Evolutionary conservation across 805 yeast genomes (phyloP).

Genomic region (Ogataea sp.): DNA sequence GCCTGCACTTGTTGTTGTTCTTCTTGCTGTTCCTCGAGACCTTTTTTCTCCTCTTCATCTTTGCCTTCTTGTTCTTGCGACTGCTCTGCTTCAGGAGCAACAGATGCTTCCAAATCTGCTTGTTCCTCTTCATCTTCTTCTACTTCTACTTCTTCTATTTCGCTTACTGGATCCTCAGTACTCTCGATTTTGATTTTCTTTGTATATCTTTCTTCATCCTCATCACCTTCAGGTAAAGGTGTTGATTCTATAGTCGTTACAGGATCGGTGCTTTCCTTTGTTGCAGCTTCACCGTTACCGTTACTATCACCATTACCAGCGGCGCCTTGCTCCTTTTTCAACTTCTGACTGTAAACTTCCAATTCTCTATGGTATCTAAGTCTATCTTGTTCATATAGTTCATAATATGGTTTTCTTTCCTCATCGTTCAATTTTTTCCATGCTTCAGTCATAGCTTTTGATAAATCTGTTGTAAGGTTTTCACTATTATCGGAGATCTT

Average conservation of each 20-base stretch:
- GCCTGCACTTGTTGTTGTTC: conserved; percentile 1
- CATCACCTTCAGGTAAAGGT: neutral
- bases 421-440: conserved; percentile 74
- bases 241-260: neutral
- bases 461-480: conserved; percentile 44
- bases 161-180: neutral
- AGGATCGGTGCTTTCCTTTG: conserved; percentile 4
- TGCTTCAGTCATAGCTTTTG: conserved; percentile 73
- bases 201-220: neutral
- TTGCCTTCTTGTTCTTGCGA: conserved; percentile 4
- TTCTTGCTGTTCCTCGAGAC: conserved; percentile 1
- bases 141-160: conserved; percentile 2
- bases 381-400: conserved; percentile 71
- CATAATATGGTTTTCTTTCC: conserved; percentile 64
- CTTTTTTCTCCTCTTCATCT: conserved; percentile 4
- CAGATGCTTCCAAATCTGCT: conserved; percentile 3
- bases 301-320: conserved; percentile 3
- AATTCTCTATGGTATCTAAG: conserved; percentile 68
- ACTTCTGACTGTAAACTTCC: conserved; percentile 31
- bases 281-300: neutral
- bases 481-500: conserved; percentile 39
- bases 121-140: conserved; percentile 5
- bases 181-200: neutral
- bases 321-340: conserved; percentile 1
- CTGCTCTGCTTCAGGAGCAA: no score